phyloP scores from a whole-genome alignment of 352 stramenopile species.

The Phytophthora cryptogea region DNA sequence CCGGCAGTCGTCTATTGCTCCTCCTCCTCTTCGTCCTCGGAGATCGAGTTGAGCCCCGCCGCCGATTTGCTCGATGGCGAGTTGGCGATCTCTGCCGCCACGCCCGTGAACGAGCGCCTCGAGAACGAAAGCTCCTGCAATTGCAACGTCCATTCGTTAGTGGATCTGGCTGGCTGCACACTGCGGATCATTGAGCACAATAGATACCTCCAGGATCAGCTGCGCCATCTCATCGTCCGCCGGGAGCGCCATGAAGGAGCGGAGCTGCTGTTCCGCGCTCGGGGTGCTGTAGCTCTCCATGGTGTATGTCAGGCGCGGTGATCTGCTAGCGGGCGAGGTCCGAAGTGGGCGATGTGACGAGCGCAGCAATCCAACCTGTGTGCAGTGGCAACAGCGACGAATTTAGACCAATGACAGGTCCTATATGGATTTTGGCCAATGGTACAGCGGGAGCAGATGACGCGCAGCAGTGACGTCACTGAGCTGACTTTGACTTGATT shows the following conservation, averaged over 20 bases:
- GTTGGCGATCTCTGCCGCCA: conserved; percentile 64
- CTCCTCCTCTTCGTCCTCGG: conserved; percentile 53
- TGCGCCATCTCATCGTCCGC: conserved; percentile 79
- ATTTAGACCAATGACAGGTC: background rate
- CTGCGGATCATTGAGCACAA: no score
- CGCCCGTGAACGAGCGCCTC: conserved; percentile 59
- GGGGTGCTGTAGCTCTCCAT: conserved; percentile 44
- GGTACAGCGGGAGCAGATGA: no score
- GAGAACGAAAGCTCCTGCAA: conserved; percentile 63
- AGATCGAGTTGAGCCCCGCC: conserved; percentile 70
- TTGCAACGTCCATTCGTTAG: conserved; percentile 1
- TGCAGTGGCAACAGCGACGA: background rate
- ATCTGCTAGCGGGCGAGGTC: conserved; percentile 7
- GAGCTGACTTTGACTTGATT: no score
- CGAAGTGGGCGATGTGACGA: conserved; percentile 34
- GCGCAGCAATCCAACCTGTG: conserved; percentile 21
- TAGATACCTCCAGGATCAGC: conserved; percentile 67
- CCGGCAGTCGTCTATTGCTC: conserved; percentile 37
- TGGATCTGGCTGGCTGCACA: background rate
- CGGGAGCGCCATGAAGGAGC: conserved; percentile 71
- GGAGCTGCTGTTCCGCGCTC: conserved; percentile 68
- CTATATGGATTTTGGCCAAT: conserved; percentile 2
- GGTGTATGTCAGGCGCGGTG: background rate
- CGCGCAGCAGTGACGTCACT: no score
- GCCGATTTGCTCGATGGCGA: conserved; percentile 62